Evolutionary conservation across 352 stramenopile genomes (phyloP), one percentile per base, ranked within the genome.

Genomic region (Aphanomyces invadans): DNA sequence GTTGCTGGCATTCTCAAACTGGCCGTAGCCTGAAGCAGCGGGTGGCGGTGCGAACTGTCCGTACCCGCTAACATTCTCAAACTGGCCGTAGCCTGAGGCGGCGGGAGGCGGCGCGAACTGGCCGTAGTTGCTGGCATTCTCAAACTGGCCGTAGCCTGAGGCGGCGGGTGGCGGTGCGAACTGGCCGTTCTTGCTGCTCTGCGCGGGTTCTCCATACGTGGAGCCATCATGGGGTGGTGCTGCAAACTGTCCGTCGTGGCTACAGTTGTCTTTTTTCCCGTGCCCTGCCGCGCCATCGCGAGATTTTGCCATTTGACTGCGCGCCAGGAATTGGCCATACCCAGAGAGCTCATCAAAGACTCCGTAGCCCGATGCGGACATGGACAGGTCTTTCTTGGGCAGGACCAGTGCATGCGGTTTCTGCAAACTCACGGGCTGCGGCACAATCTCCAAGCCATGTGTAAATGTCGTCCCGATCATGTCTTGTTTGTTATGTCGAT

Each of bases 401-500:
- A n/a, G 26, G 10, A 15, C 32, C 1, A 44, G 53, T 2, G 68
- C 49, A 0, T 59, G 49, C 0, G 52, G 56, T 0, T 53, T 53
- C 1, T 44, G 54, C 1, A 61, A 31, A 0, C 46, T 45, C 11
- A 59, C 48, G 26, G 68, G 49, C 29, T 68, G 71, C 10, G 70
- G 62, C 1, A 72, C 71, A 46, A 78, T 69, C 62, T 76, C 70
- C 4, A 87, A 66, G 0, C 79, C 81, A 4, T 78, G 76, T 1
- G 79, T 83, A 69, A 90, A 90, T n/a, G 81, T 89, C 17, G 74
- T 87, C 17, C 81, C 80, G 42, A 90, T 73, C 26, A 78, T 73
- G 59, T 86, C 81, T 70, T 87, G 69, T 19, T 78, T 68, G 45
- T 80, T 75, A 15, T 80, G 76, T 51, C 86, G 68, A 62, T 88